Evolutionary conservation across 2,329 filamentous ascomycete species (phyloP), one percentile per base, ranked within the genome.

Genomic region (Seiridium cupressi): DNA sequence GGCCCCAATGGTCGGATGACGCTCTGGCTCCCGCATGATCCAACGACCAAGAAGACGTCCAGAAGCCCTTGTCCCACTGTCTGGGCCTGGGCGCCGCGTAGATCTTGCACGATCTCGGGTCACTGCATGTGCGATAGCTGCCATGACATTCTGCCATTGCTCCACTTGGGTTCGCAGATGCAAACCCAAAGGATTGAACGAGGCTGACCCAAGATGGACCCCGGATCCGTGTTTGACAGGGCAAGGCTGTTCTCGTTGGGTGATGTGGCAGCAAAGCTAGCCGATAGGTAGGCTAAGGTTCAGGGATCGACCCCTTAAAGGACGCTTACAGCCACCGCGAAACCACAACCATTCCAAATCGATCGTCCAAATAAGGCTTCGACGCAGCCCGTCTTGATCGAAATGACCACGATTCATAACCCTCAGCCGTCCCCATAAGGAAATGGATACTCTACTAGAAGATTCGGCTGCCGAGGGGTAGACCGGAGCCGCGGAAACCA

Each of bases 191-290:
- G 11, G 51, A 35, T 13, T 35, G 57, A 53, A 49, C 46, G 57
- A 61, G 60, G 60, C 60, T 61, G 57, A 59, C 35, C 13, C 26
- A 38, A 35, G 38, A 44, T 36, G n/a, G 46, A 36, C 31, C 59
- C 40, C 40, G 36, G 38, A 42, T 56, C 57, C 57, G 48, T 51
- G 57, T 10, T 13, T 32, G 56, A 53, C 57, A 59, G 44, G 60
- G 60, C n/a, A 55, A 48, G 44, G 60, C 60, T 51, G n/a, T 51
- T 51, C 54, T 59, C 44, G 60, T 61, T 61, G 60, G 60, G 60
- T 61, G 56, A 56, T 51, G 44, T 57, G 53, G 60, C 60, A 61
- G 51, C 48, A 48, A 49, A 38, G 32, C 35, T 35, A 18, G 26
- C 4, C 10, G 10, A 49, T 18, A 49, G 46, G 4, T 53, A 53